Evolutionary conservation across 2,329 filamentous ascomycete genomes (phyloP), one percentile per base, ranked within the genome.

Genomic region (Coniochaeta sp.): DNA sequence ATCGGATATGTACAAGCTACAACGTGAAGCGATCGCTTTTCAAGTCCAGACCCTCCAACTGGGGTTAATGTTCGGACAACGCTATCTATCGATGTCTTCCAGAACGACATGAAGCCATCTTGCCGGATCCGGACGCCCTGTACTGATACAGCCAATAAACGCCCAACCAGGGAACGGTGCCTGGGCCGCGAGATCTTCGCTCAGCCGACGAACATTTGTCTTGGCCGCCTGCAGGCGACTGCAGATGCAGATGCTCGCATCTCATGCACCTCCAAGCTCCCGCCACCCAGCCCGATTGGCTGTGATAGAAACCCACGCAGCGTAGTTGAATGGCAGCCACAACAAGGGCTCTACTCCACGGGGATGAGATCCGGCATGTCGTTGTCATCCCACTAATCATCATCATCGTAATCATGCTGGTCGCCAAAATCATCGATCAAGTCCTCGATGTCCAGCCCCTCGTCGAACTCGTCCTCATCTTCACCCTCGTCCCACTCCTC

Each of bases 371-470:
- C 26, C 28, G 45, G n/a, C n/a, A n/a, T 7, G 13, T 16, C 20
- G 12, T 33, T 7, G 28, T 38, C 35, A 28, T 48, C 40, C n/a
- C n/a, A n/a, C n/a, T n/a, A n/a, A 28, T 35, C 49, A 31, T 51
- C 54, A 16, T 42, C 52, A 9, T 51, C 52, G 16, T 55, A 38
- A 38, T 48, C 45, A 10, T 48, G 26, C 27, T 48, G 26, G 18
- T 48, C 26, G 26, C 28, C 45, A 48, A 28, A 28, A 10, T 48
- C 45, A 22, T 48, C 45, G n/a, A 48, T n/a, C 51, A 48, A 48
- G n/a, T n/a, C 31, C 10, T 49, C 47, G 35, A 95, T 91, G 60
- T 96, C 91, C 71, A 68, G 52, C 54, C n/a, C n/a, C n/a, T n/a
- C n/a, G n/a, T n/a, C n/a, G n/a, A n/a, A n/a, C n/a, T n/a, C n/a